Evolutionary conservation across 441 rosid species (phyloP), one percentile per base, ranked within the genome.

Genomic region (Sinapis alba): DNA sequence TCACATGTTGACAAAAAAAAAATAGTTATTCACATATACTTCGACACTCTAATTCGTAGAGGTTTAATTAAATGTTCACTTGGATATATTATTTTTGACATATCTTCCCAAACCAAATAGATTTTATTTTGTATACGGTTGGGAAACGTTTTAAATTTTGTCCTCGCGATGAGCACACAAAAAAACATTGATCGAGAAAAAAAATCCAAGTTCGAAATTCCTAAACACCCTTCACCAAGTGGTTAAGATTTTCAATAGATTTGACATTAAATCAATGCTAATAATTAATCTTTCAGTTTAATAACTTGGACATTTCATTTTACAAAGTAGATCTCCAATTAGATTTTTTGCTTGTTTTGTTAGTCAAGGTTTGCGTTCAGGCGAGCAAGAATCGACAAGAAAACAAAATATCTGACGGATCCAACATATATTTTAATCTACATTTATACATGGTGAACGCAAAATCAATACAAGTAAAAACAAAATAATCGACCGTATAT

Each of bases 381-480:
- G 30, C 23, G 50, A 69, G 70, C 79, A 76, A 69, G 69, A 76
- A 76, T 68, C 70, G 51, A 62, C 74, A 69, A 76, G 70, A 54
- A 69, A 76, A 69, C 64, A 69, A 50, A 50, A 68, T 68, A 68
- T 61, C 65, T 62, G 65, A 69, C 59, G 15, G 61, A 36, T 26
- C 57, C 74, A 75, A 68, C 64, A 75, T 36, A 32, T 47, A 67
- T 67, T 24, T 15, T 61, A 50, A 51, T 61, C 56, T 23, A 26
- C 28, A 59, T 47, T 32, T 67, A 21, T 60, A 67, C 62, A 75
- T 8, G 23, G 51, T 45, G 62, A 51, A n/a, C 36, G 24, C 30
- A 66, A 23, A 62, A 62, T 41, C 15, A 53, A 36, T 23, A 53
- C 62, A 47, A 61, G 38, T 23, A 43, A 18, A 41, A 34, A 69